Evolutionary conservation across 1,139 yeast species (phyloP), one percentile per base, ranked within the genome.

Genomic region (Hansenula lynferdii): DNA sequence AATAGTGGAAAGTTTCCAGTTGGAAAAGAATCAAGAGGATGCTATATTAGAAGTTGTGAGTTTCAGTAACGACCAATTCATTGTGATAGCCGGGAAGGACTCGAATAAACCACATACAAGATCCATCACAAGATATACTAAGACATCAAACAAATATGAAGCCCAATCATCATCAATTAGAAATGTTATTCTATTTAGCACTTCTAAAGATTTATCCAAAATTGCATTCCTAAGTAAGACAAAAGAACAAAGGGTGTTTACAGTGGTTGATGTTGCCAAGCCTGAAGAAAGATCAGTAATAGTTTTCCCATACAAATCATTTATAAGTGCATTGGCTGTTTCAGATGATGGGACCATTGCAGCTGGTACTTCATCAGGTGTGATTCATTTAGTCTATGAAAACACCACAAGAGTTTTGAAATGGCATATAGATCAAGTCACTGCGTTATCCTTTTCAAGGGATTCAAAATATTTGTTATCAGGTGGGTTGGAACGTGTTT

Each of bases 401-500:
- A 60, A 62, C 16, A 69, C 78, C n/a, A 76, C 74, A 45, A 69
- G 95, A 48, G 60, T 85, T 16, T 68, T 92, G 47, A 89, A 89
- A 62, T 92, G 98, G 98, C 98, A 92, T 60, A 77, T 89, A 39
- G 96, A 87, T 49, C 78, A 84, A 21, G 96, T 87, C 3, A 66
- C 69, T 28, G 63, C 94, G 1, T 65, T 92, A 38, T 58, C 69
- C 8, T 92, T 92, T 59, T 75, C 89, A 18, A 65, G 72, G 26
- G 92, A 86, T 56, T 77, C 77, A 29, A 70, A 75, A 31, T 92
- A 90, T 58, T 67, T 94, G 44, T 62, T 94, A 6, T 85, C 97
- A n/a, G 98, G 99, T 45, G 98, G 98, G 38, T 67, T 77, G 51
- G 99, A 94, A 64, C 83, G 83, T 49, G 98, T 92, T 6, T 69